Base-by-base conservation (phyloP, 2,329 filamentous ascomycete species). In the Colletotrichum sp. region DNA sequence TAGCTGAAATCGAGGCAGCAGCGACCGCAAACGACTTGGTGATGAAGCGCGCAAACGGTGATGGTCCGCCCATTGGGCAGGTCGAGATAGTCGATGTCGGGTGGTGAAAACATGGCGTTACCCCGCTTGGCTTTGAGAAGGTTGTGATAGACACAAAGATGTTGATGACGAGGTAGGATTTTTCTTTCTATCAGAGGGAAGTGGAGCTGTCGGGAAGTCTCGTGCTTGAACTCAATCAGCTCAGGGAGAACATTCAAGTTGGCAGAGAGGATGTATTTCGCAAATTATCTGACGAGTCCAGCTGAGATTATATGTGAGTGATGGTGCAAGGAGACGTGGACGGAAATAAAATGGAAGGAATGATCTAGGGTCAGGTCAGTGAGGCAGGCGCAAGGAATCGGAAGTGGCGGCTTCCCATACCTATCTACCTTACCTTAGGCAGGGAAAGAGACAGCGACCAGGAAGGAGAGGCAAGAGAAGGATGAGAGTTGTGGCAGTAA, bases 1-100 rank as follows among this genome's bases (percentile, higher is more conserved):
- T 18, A 28, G 27, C 72, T 64, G 16, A 75, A 73, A 48, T 75
- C 73, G 5, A 72, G 43, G 30, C 73, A 75, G 43, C 73, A 73
- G 7, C 22, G 48, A 28, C 56, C 43, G 56, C 73, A 75, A 15
- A 66, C 65, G 6, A 60, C 62, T 43, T 64, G 15, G 3, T 58
- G 27, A n/a, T 68, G 73, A 43, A 13, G 25, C 12, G 32, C 32
- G 39, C 73, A 75, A 15, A 75, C 39, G 13, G 43, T 60, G 39
- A 75, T 39, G 34, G 8, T 27, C 22, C 58, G 64, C 64, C 73
- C 58, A 13, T 65, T 73, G 64, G 70, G 65, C 70, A 75, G 25
- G 16, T 65, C 34, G 7, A 75, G 3, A 10, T 56, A 15, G 16
- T 61, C 62, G 25, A 75, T 67, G 15, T 71, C 32, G 15, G 61